Conservation (phyloP, 345 rosid genomes). For the Cardamine chenopodiifolia region DNA sequence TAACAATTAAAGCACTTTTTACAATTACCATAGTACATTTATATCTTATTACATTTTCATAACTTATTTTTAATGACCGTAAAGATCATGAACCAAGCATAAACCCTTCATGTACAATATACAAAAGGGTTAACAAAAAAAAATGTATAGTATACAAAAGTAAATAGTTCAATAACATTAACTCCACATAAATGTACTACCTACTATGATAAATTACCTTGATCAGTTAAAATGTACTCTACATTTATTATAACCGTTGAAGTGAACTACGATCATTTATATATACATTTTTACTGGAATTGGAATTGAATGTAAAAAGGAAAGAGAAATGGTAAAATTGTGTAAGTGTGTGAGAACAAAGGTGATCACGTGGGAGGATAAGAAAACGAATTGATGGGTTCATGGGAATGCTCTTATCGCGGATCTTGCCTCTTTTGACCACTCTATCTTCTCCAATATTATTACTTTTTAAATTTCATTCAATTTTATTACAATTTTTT, state of each 20-base stretch:
- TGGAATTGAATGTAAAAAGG: background rate
- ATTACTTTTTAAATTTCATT: slow-evolving; percentile 3
- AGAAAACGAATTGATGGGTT: slow-evolving; percentile 49
- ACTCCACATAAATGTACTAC: slow-evolving; percentile 3
- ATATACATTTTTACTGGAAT: background rate
- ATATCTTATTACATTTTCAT: background rate
- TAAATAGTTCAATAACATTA: background rate
- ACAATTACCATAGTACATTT: background rate
- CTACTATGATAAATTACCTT: background rate
- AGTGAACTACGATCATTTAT: background rate
- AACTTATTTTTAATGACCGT: background rate
- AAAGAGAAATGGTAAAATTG: slow-evolving; percentile 9
- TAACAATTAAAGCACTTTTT: background rate
- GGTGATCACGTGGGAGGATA: slow-evolving; percentile 46
- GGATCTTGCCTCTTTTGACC: slow-evolving; percentile 71
- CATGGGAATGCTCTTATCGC: slow-evolving; percentile 61
- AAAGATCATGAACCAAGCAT: background rate
- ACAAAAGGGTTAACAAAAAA: background rate
- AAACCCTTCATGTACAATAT: background rate
- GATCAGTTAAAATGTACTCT: background rate
- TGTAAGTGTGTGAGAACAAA: slow-evolving; percentile 30
- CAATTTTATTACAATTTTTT: background rate
- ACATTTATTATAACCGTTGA: background rate
- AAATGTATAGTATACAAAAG: background rate
- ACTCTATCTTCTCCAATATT: slow-evolving; percentile 26